Evolutionary conservation across 2,329 filamentous ascomycete species (phyloP).

Genomic region (Monosporascus sp.): DNA sequence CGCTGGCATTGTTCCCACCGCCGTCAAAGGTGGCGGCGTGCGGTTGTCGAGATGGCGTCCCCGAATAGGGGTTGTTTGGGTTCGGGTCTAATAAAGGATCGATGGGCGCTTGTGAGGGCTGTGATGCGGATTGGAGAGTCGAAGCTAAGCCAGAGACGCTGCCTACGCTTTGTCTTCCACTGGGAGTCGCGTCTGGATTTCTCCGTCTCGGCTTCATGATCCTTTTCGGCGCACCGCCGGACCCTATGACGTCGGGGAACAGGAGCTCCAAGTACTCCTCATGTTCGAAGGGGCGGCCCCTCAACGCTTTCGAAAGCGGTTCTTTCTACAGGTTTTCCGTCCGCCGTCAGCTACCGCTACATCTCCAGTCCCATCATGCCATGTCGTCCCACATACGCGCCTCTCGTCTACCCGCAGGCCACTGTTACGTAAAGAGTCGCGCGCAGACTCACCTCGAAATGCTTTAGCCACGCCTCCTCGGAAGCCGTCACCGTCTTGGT

Average conservation of each 20-base stretch:
- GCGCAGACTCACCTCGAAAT: slow-evolving; percentile 45
- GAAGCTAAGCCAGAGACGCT: slow-evolving; percentile 26
- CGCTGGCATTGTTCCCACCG: neutral
- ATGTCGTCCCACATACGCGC: too few species aligned
- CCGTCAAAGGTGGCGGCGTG: slow-evolving; percentile 7
- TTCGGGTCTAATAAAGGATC: slow-evolving; percentile 19
- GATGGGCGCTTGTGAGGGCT: slow-evolving; percentile 5
- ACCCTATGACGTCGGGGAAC: slow-evolving; percentile 55
- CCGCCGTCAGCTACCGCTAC: neutral
- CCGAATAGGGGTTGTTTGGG: slow-evolving; percentile 14
- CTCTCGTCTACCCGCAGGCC: too few species aligned
- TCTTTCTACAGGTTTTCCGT: slow-evolving; percentile 39
- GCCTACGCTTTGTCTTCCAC: slow-evolving; percentile 27
- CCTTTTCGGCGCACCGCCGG: slow-evolving; percentile 53
- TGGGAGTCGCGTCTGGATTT: slow-evolving; percentile 39
- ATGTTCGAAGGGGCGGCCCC: slow-evolving; percentile 54
- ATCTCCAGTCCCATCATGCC: neutral
- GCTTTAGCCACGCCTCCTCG: slow-evolving; percentile 51
- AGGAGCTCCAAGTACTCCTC: slow-evolving; percentile 56
- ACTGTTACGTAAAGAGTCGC: too few species aligned
- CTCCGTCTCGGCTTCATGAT: slow-evolving; percentile 50
- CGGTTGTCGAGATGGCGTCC: slow-evolving; percentile 14
- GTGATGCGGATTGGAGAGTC: slow-evolving; percentile 11
- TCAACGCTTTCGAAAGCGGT: slow-evolving; percentile 50
- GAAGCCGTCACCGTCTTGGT: slow-evolving; percentile 48